phyloP scores from a whole-genome alignment of 2,329 filamentous ascomycete genomes.

The Capronia americana region DNA sequence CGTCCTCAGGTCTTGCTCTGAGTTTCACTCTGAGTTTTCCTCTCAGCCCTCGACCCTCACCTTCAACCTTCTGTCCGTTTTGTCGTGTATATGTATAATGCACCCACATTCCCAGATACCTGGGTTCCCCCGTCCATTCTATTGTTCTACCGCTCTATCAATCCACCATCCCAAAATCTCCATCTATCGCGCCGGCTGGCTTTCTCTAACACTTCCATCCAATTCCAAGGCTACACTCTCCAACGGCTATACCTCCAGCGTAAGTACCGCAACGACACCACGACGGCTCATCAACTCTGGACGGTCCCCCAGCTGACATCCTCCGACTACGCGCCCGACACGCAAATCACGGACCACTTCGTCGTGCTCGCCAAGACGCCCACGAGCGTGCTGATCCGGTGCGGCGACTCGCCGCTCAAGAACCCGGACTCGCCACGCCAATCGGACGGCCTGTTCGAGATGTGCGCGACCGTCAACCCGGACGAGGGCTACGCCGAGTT shows the following conservation, averaged over 20 bases:
- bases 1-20: background rate
- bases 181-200: too few relatives aligned
- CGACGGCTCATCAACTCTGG: constrained; percentile 64
- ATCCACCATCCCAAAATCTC: background rate
- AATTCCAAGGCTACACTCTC: constrained; percentile 52
- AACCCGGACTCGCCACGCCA: constrained; percentile 56
- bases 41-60: too few relatives aligned
- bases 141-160: background rate
- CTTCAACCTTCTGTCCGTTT: background rate
- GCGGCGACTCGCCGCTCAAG: constrained; percentile 69
- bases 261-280: constrained; percentile 38
- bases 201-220: too few relatives aligned
- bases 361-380: constrained; percentile 71
- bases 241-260: constrained; percentile 34
- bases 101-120: too few relatives aligned
- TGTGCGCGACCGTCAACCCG: constrained; percentile 66
- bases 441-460: constrained; percentile 71
- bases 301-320: constrained; percentile 59
- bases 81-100: too few relatives aligned
- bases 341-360: constrained; percentile 72
- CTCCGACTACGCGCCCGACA: constrained; percentile 68
- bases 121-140: too few relatives aligned
- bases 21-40: too few relatives aligned
- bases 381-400: constrained; percentile 67
- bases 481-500: constrained; percentile 67